Evolutionary conservation across 768 basidiomycete species (phyloP).

Genomic region (Austroboletus eburneus): DNA sequence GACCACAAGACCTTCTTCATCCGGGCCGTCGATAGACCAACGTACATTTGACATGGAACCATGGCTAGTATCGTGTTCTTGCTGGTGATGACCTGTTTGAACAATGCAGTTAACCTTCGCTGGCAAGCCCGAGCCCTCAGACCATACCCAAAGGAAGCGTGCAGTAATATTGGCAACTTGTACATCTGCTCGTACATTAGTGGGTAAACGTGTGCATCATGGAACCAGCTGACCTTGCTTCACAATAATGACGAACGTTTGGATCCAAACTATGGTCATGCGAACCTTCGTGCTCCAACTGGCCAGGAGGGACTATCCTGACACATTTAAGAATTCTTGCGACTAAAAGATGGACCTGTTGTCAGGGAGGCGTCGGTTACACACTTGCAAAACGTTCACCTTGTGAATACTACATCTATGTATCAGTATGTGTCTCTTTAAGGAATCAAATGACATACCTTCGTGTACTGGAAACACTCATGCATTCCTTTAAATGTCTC

Average conservation of each 20-base stretch:
- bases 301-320: constrained; percentile 41
- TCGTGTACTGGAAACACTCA: constrained; percentile 61
- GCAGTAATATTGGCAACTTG: constrained; percentile 55
- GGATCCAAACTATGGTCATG: constrained; percentile 46
- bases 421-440: not conserved
- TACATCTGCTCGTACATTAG: constrained; percentile 36
- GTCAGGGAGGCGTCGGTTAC: not conserved
- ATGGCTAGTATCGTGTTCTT: constrained; percentile 57
- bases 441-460: constrained; percentile 31
- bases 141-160: constrained; percentile 46
- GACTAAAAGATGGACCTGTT: constrained; percentile 26
- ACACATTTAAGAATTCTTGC: constrained; percentile 50
- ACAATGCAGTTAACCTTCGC: not conserved
- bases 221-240: constrained; percentile 35
- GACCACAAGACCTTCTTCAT: constrained; percentile 45
- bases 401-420: constrained; percentile 46
- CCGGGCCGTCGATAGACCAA: constrained; percentile 52
- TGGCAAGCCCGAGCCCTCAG: not conserved
- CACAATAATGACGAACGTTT: constrained; percentile 48
- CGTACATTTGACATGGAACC: constrained; percentile 55
- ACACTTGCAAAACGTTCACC: constrained; percentile 25
- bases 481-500: constrained; percentile 58
- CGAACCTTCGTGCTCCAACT: constrained; percentile 39
- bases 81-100: constrained; percentile 47
- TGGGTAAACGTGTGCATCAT: not conserved